Evolutionary conservation across 495 filamentous ascomycete genomes (phyloP).

Genomic region (Penicillium silybi): DNA sequence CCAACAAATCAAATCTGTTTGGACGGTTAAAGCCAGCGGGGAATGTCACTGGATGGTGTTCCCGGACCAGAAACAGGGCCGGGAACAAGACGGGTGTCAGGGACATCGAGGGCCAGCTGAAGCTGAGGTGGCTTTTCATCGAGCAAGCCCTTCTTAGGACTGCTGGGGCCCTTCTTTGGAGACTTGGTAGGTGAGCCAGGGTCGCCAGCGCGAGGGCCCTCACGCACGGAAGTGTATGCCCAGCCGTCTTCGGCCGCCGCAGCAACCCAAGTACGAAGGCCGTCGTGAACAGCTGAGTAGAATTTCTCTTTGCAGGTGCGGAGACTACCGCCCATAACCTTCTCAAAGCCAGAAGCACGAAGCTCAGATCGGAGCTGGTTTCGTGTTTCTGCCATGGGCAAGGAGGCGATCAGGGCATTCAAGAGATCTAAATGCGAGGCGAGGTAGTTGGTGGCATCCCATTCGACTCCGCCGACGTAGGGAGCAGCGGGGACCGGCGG

Average conservation of each 20-base stretch:
- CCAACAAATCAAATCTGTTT: neutral
- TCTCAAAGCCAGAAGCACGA: conserved; percentile 85
- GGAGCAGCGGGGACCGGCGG: conserved; percentile 92
- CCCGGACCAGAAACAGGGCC: conserved; percentile 14
- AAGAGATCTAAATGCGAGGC: conserved; percentile 88
- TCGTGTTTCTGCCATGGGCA: conserved; percentile 66
- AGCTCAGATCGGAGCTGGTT: conserved; percentile 75
- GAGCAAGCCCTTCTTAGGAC: conserved; percentile 37
- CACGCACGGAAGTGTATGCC: conserved; percentile 71
- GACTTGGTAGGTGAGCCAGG: conserved; percentile 41
- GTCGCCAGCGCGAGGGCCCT: conserved; percentile 53
- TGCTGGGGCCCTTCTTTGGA: conserved; percentile 34
- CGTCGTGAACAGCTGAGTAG: conserved; percentile 86
- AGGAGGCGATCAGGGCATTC: conserved; percentile 84
- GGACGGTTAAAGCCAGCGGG: conserved; percentile 36
- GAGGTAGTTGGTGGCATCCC: conserved; percentile 97
- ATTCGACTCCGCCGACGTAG: conserved; percentile 96
- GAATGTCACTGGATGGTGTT: conserved; percentile 29
- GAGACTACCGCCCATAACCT: conserved; percentile 75
- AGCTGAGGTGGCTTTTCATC: conserved; percentile 42
- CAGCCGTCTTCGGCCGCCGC: conserved; percentile 85
- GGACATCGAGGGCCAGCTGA: conserved; percentile 35
- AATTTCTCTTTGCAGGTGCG: conserved; percentile 97
- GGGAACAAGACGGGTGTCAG: conserved; percentile 17
- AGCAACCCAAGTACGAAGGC: conserved; percentile 82